Evolutionary conservation across 176 grass and related monocot genomes (phyloP).

Genomic region (Saccharum spontaneum): DNA sequence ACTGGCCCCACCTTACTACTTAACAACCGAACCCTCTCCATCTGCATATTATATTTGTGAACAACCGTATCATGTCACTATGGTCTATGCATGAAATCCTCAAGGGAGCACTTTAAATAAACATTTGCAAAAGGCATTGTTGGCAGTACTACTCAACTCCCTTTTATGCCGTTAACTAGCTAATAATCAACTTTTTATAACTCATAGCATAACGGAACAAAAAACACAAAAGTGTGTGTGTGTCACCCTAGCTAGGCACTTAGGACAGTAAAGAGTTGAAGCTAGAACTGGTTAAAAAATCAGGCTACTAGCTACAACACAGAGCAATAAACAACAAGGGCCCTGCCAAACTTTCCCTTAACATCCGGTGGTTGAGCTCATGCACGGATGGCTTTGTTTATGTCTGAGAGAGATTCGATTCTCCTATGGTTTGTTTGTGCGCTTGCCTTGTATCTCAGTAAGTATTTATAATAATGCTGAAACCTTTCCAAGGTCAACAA

Average conservation of each 20-base stretch:
- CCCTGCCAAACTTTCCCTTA: constrained; percentile 42
- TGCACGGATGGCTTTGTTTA: constrained; percentile 4
- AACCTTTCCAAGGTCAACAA: constrained; percentile 52
- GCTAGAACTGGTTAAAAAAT: constrained; percentile 10
- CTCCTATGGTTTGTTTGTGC: neutral
- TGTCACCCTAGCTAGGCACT: constrained; percentile 27
- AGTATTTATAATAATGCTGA: constrained; percentile 15
- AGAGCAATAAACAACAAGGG: constrained; percentile 32
- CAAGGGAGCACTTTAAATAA: constrained; percentile 20
- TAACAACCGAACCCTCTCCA: constrained; percentile 32
- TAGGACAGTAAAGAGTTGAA: constrained; percentile 17
- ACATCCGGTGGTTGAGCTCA: constrained; percentile 46
- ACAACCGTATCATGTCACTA: constrained; percentile 16
- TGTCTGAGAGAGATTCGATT: constrained; percentile 22
- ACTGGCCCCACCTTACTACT: constrained; percentile 1
- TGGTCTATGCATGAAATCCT: constrained; percentile 22
- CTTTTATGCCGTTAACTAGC: constrained; percentile 49
- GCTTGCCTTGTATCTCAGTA: neutral
- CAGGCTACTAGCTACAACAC: neutral
- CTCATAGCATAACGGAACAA: constrained; percentile 36
- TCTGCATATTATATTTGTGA: constrained; percentile 24
- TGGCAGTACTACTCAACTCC: neutral
- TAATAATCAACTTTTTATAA: constrained; percentile 21
- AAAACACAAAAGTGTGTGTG: constrained; percentile 25
- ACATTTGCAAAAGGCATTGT: constrained; percentile 8